A percentile compares a stretch with the other conserved stretches of the same genome.
phyloP scores from a whole-genome alignment of 1,284 basidiomycete genomes.

The Naganishia sp. region DNA sequence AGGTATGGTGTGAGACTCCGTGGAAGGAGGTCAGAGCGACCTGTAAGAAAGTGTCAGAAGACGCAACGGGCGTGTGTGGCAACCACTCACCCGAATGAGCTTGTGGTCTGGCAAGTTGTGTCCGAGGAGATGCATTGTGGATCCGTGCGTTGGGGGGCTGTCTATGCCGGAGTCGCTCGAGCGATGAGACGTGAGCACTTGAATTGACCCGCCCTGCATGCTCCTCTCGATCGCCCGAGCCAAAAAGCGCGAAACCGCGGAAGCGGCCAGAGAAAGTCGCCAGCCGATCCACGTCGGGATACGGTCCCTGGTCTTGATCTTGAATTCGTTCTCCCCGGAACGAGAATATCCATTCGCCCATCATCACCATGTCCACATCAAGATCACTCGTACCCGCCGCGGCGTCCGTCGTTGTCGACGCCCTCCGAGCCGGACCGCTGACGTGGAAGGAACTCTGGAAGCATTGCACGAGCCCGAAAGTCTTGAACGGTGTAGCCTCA shows the following conservation, averaged over 20 bases:
- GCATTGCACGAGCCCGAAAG: slow-evolving; percentile 1
- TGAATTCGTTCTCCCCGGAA: neutral
- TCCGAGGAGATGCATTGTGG: slow-evolving; percentile 55
- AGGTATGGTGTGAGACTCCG: slow-evolving; percentile 57
- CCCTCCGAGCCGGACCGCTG: slow-evolving; percentile 28
- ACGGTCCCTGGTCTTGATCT: too few species aligned
- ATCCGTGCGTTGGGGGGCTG: neutral
- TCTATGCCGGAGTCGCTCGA: neutral
- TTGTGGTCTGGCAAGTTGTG: slow-evolving; percentile 57
- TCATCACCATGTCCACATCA: slow-evolving; percentile 8
- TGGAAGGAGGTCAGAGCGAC: slow-evolving; percentile 59
- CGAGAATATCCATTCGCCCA: neutral
- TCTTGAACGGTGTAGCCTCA: neutral
- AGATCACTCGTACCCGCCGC: slow-evolving; percentile 32
- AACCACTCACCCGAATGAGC: slow-evolving; percentile 51
- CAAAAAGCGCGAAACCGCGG: slow-evolving; percentile 10
- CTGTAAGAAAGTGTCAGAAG: slow-evolving; percentile 40
- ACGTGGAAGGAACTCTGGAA: slow-evolving; percentile 33
- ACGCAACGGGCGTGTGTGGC: neutral
- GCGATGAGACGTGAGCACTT: too few species aligned
- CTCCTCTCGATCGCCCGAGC: neutral
- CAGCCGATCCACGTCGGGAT: neutral
- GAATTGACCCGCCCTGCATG: too few species aligned
- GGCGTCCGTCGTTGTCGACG: slow-evolving; percentile 25
- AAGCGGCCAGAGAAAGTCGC: neutral